Evolutionary conservation across 345 rosid species (phyloP), one percentile per base, ranked within the genome.

Genomic region (Luvunga scandens): DNA sequence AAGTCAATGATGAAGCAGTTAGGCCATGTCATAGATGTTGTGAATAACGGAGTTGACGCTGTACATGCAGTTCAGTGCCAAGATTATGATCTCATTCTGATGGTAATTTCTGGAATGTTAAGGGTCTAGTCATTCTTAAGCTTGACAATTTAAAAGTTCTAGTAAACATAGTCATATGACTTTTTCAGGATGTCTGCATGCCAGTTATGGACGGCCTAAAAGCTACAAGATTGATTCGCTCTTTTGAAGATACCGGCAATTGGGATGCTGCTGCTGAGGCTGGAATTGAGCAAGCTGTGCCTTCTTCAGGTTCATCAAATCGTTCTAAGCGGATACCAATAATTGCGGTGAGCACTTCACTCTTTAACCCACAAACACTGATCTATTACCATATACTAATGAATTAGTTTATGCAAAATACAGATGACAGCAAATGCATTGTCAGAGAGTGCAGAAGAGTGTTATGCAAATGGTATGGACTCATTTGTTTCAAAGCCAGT

Each of bases 341-440:
- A 82, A 84, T 96, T 45, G 99, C 99, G 66, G 99, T 96, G 38
- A 87, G 93, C 81, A 66, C 57, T 71, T 67, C 42, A 63, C 42
- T 31, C 55, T 59, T 10, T n/a, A 25, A 12, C 42, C 27, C 62
- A 59, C 21, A 53, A 18, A 53, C 7, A 18, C 22, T 18, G 24
- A 30, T 34, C 22, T 77, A 59, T 45, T 73, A 3, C 4, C 56
- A 42, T 39, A 53, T 3, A 56, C 61, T 81, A 50, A 71, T 27
- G 24, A 66, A 16, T 33, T 64, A 10, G 10, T 33, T 45, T 59
- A 27, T 74, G 18, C 22, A 31, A 79, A 79, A 38, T 84, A 92
- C 91, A 94, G 99, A 91, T 96, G 97, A 94, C 97, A 12, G 97
- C 98, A n/a, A 95, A 92, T 81, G 90, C 99, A 60, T 83, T 91